These are phyloP conservation scores for Stachybotrys elegans DNA, from an alignment of 2,329 filamentous ascomycete genomes.

Conservation along the genomic window DNA sequence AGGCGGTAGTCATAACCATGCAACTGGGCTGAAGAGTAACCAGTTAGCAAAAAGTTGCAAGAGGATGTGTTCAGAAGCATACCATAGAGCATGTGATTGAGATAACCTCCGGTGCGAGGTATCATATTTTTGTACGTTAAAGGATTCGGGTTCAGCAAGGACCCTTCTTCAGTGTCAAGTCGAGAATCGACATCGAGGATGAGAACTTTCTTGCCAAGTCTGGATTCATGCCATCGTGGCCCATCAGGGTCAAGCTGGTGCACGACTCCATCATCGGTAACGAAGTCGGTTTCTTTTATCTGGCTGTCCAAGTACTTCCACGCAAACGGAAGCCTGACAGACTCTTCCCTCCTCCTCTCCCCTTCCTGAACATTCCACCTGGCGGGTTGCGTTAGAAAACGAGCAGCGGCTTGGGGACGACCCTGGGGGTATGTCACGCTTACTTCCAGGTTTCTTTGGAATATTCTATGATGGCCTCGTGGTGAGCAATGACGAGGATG, in stretches of 20 bases:
- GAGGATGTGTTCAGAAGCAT: not conserved
- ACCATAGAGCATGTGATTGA: conserved; percentile 2
- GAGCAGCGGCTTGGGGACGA: too few species aligned
- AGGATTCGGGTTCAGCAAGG: not conserved
- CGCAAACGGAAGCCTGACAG: not conserved
- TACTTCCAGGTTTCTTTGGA: too few species aligned
- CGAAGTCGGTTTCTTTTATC: not conserved
- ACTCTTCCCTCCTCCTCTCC: not conserved
- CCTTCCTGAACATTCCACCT: too few species aligned
- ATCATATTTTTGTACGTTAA: not conserved
- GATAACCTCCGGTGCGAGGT: not conserved
- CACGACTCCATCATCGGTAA: not conserved
- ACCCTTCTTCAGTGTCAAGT: not conserved
- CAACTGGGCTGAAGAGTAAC: conserved; percentile 22
- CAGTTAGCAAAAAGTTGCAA: conserved; percentile 5
- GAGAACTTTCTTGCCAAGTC: not conserved
- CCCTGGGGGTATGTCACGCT: too few species aligned
- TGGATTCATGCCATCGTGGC: not conserved
- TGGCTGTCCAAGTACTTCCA: not conserved
- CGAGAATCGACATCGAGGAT: conserved; percentile 1
- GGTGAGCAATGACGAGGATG: too few species aligned
- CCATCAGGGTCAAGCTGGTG: not conserved
- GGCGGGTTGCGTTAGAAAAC: too few species aligned
- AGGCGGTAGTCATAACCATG: conserved; percentile 37
- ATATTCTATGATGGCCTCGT: too few species aligned